phyloP scores from a whole-genome alignment of 805 yeast species.

The Wickerhamiella cacticola region DNA sequence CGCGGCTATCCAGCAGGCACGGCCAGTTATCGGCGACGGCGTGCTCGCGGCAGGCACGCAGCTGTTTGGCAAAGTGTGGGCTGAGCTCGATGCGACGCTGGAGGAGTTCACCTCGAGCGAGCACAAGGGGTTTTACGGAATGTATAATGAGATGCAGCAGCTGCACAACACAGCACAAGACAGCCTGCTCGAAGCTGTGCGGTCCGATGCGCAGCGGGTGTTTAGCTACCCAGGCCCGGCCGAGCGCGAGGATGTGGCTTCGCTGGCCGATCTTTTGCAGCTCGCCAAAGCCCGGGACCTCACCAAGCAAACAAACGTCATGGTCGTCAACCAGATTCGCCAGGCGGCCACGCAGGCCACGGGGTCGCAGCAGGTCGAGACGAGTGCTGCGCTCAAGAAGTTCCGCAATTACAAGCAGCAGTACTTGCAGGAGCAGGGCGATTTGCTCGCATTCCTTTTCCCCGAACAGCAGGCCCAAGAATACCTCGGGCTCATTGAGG shows the following conservation, averaged over 20 bases:
- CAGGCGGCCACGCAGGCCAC: constrained; percentile 7
- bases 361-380: constrained; percentile 10
- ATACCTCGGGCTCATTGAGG: constrained; percentile 11
- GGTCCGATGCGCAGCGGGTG: constrained; percentile 1
- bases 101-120: constrained; percentile 22
- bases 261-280: not conserved
- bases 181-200: not conserved
- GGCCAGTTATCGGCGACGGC: constrained; percentile 26
- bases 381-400: constrained; percentile 16
- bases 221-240: constrained; percentile 1
- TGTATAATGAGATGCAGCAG: not conserved
- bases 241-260: constrained; percentile 4
- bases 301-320: not conserved
- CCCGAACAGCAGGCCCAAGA: constrained; percentile 1
- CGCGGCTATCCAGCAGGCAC: constrained; percentile 44
- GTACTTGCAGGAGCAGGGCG: not conserved
- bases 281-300: not conserved
- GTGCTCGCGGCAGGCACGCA: constrained; percentile 24
- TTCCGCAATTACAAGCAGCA: constrained; percentile 18
- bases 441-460: not conserved
- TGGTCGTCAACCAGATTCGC: constrained; percentile 3
- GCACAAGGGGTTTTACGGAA: constrained; percentile 15
- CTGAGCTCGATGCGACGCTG: constrained; percentile 21
- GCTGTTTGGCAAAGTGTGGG: constrained; percentile 33
- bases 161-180: constrained; percentile 4